Evolutionary conservation across 2,329 filamentous ascomycete genomes (phyloP), one percentile per base, ranked within the genome.

Genomic region (Neoscytalidium dimidiatum): DNA sequence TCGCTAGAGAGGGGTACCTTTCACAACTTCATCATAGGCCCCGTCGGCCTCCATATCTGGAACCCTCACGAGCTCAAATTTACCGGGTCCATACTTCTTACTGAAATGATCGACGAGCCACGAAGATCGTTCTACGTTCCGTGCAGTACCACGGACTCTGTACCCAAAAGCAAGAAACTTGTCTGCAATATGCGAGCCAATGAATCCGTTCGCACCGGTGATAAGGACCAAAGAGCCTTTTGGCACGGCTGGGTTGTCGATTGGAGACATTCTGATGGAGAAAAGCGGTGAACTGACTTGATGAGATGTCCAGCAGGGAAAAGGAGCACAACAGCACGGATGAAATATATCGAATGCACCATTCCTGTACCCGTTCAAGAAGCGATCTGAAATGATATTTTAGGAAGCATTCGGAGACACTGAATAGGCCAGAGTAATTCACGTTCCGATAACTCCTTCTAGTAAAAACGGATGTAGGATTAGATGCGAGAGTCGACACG

Each of bases 171-270:
- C 44, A 3, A 78, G 68, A 1, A 76, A 64, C 44, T 76, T 72
- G 35, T 77, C 73, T 2, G 66, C 71, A 1, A 77, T 49, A 53
- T 77, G 71, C 14, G 70, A 72, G 13, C 72, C 76, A n/a, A 78
- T 72, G 19, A 76, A 68, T 13, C 76, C 75, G 64, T 74, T 77
- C 7, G 69, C 72, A 4, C 75, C 76, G 0, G 76, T 78, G 4
- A 78, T 72, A 5, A 78, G 70, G 19, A 78, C 64, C n/a, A 64
- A 51, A 8, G 70, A 68, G 29, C 71, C 73, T 19, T 48, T 35
- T 9, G 41, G 57, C 33, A 61, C 49, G 19, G 57, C 57, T 21
- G 57, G 43, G 0, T 41, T 11, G 4, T 61, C 3, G 29, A 49
- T 61, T 1, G 26, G 17, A 0, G 57, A 7, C 57, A 61, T 61